A percentile compares a stretch with the other conserved stretches of the same genome.
Conservation (phyloP, 1,139 yeast species). For the Zygoascus meyerae region DNA sequence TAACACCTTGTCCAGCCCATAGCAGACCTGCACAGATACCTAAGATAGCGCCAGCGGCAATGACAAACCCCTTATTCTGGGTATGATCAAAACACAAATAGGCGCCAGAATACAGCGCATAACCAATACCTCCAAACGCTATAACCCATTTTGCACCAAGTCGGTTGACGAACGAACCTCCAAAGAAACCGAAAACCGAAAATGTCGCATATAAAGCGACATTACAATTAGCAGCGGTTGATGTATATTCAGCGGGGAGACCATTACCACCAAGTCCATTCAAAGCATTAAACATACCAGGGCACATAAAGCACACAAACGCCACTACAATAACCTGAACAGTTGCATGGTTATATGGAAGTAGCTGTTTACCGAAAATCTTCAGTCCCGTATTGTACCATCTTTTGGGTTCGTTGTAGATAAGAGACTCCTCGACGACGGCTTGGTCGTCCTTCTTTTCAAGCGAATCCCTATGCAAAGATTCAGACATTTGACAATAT, state of each 20-base stretch:
- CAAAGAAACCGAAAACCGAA: slow-evolving; percentile 50
- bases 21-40: slow-evolving; percentile 53
- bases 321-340: slow-evolving; percentile 30
- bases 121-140: slow-evolving; percentile 52
- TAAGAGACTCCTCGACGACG: slow-evolving; percentile 3
- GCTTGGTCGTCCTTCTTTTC: slow-evolving; percentile 5
- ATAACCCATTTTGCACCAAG: slow-evolving; percentile 47
- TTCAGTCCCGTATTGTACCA: slow-evolving; percentile 22
- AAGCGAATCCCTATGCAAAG: neutral
- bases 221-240: slow-evolving; percentile 46
- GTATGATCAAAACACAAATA: slow-evolving; percentile 46
- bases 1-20: slow-evolving; percentile 60
- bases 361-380: slow-evolving; percentile 16
- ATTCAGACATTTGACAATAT: slow-evolving; percentile 3
- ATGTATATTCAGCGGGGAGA: slow-evolving; percentile 33
- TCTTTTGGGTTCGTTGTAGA: slow-evolving; percentile 17
- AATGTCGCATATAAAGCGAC: slow-evolving; percentile 52
- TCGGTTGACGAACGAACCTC: slow-evolving; percentile 53
- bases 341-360: slow-evolving; percentile 22
- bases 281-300: slow-evolving; percentile 53
- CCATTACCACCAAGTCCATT: slow-evolving; percentile 51
- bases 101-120: slow-evolving; percentile 50
- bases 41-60: slow-evolving; percentile 54
- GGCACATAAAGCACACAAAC: slow-evolving; percentile 31
- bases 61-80: slow-evolving; percentile 48